Evolutionary conservation across 208 protist species (phyloP).

Genomic region (Crithidia sp.): DNA sequence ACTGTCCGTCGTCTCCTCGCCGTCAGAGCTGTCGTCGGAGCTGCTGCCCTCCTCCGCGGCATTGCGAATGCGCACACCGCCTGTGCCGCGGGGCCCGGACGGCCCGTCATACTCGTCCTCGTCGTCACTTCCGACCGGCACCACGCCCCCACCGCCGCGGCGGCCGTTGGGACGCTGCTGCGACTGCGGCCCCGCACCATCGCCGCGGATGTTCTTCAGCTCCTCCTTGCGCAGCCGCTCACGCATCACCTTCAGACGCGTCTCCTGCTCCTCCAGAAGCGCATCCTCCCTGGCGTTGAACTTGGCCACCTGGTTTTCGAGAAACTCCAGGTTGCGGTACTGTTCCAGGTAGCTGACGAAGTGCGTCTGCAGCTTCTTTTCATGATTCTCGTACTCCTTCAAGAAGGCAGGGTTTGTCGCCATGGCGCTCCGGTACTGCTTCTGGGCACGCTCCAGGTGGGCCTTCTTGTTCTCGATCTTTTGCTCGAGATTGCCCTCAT

Average conservation of each 20-base stretch:
- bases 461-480: conserved; percentile 97
- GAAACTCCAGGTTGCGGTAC: conserved; percentile 94
- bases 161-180: conserved; percentile 24
- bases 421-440: conserved; percentile 89
- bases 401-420: conserved; percentile 93
- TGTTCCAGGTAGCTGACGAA: conserved; percentile 94
- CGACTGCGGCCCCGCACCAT: conserved; percentile 14
- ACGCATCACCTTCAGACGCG: conserved; percentile 85
- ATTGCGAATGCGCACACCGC: conserved; percentile 37
- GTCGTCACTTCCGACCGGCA: conserved; percentile 28
- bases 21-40: conserved; percentile 38
- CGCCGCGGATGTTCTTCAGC: conserved; percentile 77
- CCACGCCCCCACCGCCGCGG: conserved; percentile 13
- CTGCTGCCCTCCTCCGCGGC: conserved; percentile 71
- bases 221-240: conserved; percentile 90
- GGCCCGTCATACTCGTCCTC: conserved; percentile 61
- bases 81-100: conserved; percentile 8
- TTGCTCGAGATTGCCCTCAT: conserved; percentile 93
- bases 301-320: conserved; percentile 90
- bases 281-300: conserved; percentile 88
- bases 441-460: conserved; percentile 93
- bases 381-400: conserved; percentile 95
- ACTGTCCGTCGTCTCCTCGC: conserved; percentile 42
- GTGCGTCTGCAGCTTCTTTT: conserved; percentile 89
- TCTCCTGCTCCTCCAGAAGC: conserved; percentile 90